Conservation (phyloP, 2,329 filamentous ascomycete genomes). For the Xylariaceae sp. region DNA sequence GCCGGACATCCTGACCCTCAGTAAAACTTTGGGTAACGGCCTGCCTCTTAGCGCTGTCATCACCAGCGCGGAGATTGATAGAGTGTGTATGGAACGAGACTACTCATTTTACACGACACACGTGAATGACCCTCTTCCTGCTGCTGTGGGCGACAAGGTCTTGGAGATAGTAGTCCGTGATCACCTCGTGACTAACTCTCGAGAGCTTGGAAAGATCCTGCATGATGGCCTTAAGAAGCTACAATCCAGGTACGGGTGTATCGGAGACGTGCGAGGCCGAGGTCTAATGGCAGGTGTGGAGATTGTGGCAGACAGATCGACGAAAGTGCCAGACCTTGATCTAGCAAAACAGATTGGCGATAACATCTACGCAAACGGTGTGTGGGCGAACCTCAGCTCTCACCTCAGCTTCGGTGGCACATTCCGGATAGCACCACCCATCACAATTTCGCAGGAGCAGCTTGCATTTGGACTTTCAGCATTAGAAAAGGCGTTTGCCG, state of each 20-base stretch:
- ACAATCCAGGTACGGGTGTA: conserved; percentile 52
- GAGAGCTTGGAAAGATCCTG: conserved; percentile 42
- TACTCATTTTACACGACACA: conserved; percentile 59
- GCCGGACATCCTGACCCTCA: conserved; percentile 57
- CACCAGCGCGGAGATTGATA: conserved; percentile 51
- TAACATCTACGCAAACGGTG: conserved; percentile 46
- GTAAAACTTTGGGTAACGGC: conserved; percentile 59
- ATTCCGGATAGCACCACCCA: conserved; percentile 57
- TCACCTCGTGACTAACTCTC: conserved; percentile 44
- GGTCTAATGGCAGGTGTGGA: conserved; percentile 57
- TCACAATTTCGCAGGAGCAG: conserved; percentile 50
- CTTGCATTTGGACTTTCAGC: conserved; percentile 49
- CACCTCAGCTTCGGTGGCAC: conserved; percentile 52
- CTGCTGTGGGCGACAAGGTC: conserved; percentile 58
- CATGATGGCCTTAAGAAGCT: conserved; percentile 44
- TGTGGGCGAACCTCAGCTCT: conserved; percentile 54
- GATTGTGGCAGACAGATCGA: conserved; percentile 48
- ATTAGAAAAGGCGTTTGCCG: conserved; percentile 51
- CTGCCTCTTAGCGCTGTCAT: conserved; percentile 56
- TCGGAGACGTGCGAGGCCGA: conserved; percentile 57
- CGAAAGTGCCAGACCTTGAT: conserved; percentile 45
- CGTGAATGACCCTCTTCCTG: conserved; percentile 58
- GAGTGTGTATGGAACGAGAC: conserved; percentile 42
- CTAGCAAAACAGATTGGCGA: conserved; percentile 45
- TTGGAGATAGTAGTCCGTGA: conserved; percentile 58